phyloP scores from a whole-genome alignment of 805 yeast genomes.

The Dipodascus geniculatus region DNA sequence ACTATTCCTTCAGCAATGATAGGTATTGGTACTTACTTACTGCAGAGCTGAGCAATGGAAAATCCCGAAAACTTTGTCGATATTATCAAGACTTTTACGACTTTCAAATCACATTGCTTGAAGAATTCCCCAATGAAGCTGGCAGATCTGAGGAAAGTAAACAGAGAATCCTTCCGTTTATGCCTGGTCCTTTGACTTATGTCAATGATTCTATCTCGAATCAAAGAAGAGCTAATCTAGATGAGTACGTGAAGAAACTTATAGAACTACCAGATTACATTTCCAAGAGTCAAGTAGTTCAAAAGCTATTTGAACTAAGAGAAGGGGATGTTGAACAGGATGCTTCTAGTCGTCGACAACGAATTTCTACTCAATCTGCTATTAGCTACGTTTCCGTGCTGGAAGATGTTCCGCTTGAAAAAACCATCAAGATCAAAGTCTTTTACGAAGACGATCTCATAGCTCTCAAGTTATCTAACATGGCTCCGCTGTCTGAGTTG shows the following conservation, averaged over 20 bases:
- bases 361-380: too few relatives aligned
- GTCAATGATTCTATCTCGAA: constrained; percentile 66
- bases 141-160: constrained; percentile 60
- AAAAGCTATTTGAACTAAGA: constrained; percentile 54
- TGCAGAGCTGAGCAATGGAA: constrained; percentile 57
- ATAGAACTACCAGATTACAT: constrained; percentile 68
- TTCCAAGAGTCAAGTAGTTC: constrained; percentile 55
- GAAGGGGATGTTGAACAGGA: constrained; percentile 46
- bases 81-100: constrained; percentile 95
- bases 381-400: background rate
- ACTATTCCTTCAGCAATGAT: constrained; percentile 70
- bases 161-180: constrained; percentile 75
- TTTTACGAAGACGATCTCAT: constrained; percentile 27
- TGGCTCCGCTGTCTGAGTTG: background rate
- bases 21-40: constrained; percentile 78
- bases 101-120: constrained; percentile 72
- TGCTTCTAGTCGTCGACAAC: background rate
- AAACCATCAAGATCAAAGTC: constrained; percentile 28
- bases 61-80: constrained; percentile 60
- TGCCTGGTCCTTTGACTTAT: constrained; percentile 91
- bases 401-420: constrained; percentile 4
- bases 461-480: constrained; percentile 15
- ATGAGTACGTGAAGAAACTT: constrained; percentile 46
- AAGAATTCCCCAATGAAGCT: constrained; percentile 82
- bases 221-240: constrained; percentile 42